Evolutionary conservation across 139 green algal species (phyloP), one percentile per base, ranked within the genome.

Genomic region (Closterium sp.): DNA sequence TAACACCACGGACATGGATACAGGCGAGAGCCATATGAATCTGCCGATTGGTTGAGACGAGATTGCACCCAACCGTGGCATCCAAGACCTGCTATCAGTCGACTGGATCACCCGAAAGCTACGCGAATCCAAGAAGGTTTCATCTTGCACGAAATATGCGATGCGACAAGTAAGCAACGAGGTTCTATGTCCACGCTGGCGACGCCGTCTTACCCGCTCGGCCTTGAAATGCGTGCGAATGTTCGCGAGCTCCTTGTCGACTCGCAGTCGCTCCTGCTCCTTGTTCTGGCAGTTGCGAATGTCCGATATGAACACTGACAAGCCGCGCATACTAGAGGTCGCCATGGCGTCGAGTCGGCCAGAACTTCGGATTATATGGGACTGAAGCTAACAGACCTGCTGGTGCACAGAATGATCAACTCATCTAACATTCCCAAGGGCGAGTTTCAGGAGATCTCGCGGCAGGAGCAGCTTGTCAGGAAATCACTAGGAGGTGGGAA

Each of bases 171-270:
- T n/a, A n/a, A n/a, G n/a, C n/a, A n/a, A n/a, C n/a, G n/a, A n/a
- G n/a, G n/a, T n/a, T n/a, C n/a, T n/a, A n/a, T n/a, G n/a, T n/a
- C n/a, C n/a, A n/a, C n/a, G n/a, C n/a, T n/a, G n/a, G n/a, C n/a
- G n/a, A n/a, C 55, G 55, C 55, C 55, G 55, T 76, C 55, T 76
- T 88, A 95, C 64, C 38, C 66, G 86, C 6, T 84, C 83, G n/a
- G 86, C 81, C 64, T 33, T 69, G 81, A 91, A 86, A 81, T 28
- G 83, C 2, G 96, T 97, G 2, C 98, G 95, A 87, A 99, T 98
- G 92, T 99, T 99, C 9, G 97, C 97, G 76, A 99, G 96, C 94
- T 99, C 98, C 94, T 99, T 99, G 84, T 99, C 97, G 31, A 99
- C 97, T 0, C 98, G 95, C 85, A 93, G 93, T 55, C 95, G 89